Evolutionary conservation across 495 filamentous ascomycete genomes (phyloP), one percentile per base, ranked within the genome.

Genomic region (Annulohypoxylon stygium): DNA sequence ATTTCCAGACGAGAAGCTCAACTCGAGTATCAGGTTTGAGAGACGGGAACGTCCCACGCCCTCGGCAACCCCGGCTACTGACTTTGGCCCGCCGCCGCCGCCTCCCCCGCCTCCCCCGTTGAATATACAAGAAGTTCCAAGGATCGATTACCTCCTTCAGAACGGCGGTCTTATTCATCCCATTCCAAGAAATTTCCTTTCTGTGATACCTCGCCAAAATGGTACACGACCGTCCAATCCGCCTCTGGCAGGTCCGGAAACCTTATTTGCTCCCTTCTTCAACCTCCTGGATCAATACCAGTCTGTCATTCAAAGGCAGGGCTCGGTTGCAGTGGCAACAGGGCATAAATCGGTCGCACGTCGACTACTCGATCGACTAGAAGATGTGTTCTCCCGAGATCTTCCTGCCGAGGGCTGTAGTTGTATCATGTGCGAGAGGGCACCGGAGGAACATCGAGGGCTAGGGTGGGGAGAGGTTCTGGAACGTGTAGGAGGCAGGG

Each of bases 381-480:
- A 97, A 76, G 90, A 93, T 26, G 93, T 99, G 14, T 98, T 99
- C 79, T 92, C 93, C 20, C 87, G 97, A 55, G 94, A 98, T 73
- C 91, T 99, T 37, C 92, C 93, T 0, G 90, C 90, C 0, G 90
- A 97, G 67, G 90, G 87, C 2, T 98, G 95, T 78, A 80, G 81
- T 20, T 95, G 95, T 79, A 80, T 92, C 53, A 91, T 97, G 85
- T 98, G 95, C 75, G 86, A 92, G 45, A 70, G 80, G 37, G 78
- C 81, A 4, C 86, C 86, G 26, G 86, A 90, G 54, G 84, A 84
- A 2, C 86, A 86, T 47, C 82, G 86, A 37, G 94, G 94, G 1
- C 84, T 98, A n/a, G 95, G 93, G 71, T 99, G 97, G 97, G 95
- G 95, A 1, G 97, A 98, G 72, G 93, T 98, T 6, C 84, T 99